A percentile compares a stretch with the other conserved stretches of the same genome.
Evolutionary conservation across 441 rosid genomes (phyloP).

Genomic region (Biscutella laevigata): DNA sequence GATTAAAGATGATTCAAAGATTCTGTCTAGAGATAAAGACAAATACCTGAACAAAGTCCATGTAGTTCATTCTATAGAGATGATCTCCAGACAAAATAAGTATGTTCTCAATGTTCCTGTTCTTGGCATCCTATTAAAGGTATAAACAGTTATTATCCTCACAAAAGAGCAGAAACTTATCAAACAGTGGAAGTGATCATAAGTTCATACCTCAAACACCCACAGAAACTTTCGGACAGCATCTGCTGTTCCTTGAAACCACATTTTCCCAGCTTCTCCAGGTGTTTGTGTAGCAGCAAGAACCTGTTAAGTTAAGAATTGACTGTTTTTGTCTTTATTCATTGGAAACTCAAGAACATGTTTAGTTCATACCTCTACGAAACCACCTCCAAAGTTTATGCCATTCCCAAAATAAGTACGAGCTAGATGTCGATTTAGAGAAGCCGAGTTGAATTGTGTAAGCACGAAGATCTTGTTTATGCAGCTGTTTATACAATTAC

Average conservation of each 20-base stretch:
- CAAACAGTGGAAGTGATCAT: background rate
- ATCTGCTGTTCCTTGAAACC: constrained; percentile 99
- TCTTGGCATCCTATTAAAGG: constrained; percentile 66
- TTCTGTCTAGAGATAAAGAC: background rate
- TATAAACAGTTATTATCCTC: constrained; percentile 4
- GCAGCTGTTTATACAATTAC: constrained; percentile 88
- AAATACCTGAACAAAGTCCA: constrained; percentile 71
- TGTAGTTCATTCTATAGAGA: constrained; percentile 86
- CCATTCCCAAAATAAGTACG: constrained; percentile 92
- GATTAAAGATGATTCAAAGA: background rate
- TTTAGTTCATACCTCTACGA: constrained; percentile 62
- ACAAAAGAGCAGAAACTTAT: background rate
- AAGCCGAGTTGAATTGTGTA: constrained; percentile 86
- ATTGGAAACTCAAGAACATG: background rate
- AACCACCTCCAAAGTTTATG: constrained; percentile 80
- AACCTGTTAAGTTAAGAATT: constrained; percentile 39
- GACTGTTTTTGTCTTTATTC: background rate
- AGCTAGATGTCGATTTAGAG: constrained; percentile 84
- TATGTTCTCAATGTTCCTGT: constrained; percentile 64
- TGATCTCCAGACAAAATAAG: constrained; percentile 86
- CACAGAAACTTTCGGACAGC: constrained; percentile 91
- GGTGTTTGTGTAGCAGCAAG: constrained; percentile 96
- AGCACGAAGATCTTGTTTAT: constrained; percentile 84
- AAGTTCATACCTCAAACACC: constrained; percentile 74
- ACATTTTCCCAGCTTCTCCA: constrained; percentile 73